Evolutionary conservation across 2,329 filamentous ascomycete genomes (phyloP).

Genomic region (Aspergillus hortae): DNA sequence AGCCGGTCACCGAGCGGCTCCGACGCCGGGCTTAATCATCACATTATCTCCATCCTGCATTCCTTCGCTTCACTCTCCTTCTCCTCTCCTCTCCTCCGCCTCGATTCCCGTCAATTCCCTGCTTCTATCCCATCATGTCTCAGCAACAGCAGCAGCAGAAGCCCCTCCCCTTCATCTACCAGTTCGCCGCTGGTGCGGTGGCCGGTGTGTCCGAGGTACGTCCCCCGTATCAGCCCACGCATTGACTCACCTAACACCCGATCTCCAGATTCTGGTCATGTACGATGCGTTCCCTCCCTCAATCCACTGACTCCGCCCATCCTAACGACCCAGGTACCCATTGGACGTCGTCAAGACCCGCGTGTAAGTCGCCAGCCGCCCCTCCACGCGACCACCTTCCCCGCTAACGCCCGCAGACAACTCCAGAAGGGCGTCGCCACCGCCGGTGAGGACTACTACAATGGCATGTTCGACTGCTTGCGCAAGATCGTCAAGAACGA

Average conservation of each 20-base stretch:
- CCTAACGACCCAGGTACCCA: conserved; percentile 71
- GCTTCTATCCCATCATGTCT: conserved; percentile 53
- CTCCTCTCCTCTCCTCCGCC: background rate
- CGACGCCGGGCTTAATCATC: conserved; percentile 10
- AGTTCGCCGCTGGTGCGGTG: conserved; percentile 93
- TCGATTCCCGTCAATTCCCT: conserved; percentile 2
- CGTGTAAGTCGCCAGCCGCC: conserved; percentile 63
- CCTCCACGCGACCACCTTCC: conserved; percentile 5
- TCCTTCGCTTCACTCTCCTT: conserved; percentile 7
- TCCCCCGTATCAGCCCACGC: conserved; percentile 15
- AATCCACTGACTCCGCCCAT: background rate
- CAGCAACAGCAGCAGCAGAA: conserved; percentile 64
- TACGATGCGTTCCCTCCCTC: conserved; percentile 43
- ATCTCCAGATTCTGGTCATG: conserved; percentile 76
- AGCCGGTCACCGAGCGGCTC: conserved; percentile 10
- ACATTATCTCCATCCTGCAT: conserved; percentile 6
- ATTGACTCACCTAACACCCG: background rate
- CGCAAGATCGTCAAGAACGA: conserved; percentile 94
- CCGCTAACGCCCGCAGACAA: conserved; percentile 57
- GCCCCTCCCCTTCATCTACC: conserved; percentile 87
- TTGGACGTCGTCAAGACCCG: conserved; percentile 97
- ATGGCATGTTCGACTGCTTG: conserved; percentile 97
- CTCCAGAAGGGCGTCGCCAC: conserved; percentile 71
- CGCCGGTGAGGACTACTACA: conserved; percentile 77
- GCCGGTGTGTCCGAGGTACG: conserved; percentile 95